Percentiles rank a stretch among this genome's conserved stretches.
These are phyloP conservation scores for Trichosphaerium sp. DNA, from an alignment of 78 protist genomes.

Conservation along the genomic window DNA sequence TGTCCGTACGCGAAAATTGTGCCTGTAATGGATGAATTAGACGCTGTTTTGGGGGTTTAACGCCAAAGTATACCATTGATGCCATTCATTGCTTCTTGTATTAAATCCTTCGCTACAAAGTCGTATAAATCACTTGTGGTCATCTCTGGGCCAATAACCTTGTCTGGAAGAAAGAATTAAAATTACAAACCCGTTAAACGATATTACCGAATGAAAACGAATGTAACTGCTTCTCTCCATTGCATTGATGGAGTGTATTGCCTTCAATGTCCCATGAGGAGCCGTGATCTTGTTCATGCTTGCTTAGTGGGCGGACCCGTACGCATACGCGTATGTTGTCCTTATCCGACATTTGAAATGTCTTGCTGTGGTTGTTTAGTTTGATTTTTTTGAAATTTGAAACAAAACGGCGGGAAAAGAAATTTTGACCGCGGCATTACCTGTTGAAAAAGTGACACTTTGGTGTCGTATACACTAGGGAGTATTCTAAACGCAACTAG, in stretches of 20 bases:
- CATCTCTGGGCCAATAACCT: slow-evolving; percentile 17
- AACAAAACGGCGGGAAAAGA: too few species aligned
- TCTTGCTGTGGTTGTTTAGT: too few species aligned
- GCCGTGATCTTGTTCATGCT: background rate
- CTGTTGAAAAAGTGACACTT: too few species aligned
- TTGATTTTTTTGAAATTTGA: too few species aligned
- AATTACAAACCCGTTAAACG: background rate
- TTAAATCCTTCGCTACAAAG: slow-evolving; percentile 18
- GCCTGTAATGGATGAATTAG: background rate
- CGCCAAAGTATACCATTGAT: slow-evolving; percentile 48
- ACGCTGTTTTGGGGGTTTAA: background rate
- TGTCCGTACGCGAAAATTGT: slow-evolving; percentile 62
- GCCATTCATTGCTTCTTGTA: slow-evolving; percentile 26
- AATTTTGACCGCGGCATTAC: too few species aligned
- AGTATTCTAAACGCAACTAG: too few species aligned
- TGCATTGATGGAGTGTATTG: slow-evolving; percentile 6
- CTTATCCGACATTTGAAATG: too few species aligned
- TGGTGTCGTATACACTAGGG: too few species aligned
- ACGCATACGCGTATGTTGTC: slow-evolving; percentile 19
- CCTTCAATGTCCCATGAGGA: too few species aligned
- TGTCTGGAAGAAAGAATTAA: slow-evolving; percentile 6
- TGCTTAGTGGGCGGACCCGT: slow-evolving; percentile 35
- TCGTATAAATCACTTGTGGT: slow-evolving; percentile 14
- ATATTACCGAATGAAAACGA: slow-evolving; percentile 6
- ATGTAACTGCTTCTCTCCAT: slow-evolving; percentile 1